These are phyloP conservation scores for Penicillium fimorum DNA, from an alignment of 495 filamentous ascomycete species.

Conservation along the genomic window DNA sequence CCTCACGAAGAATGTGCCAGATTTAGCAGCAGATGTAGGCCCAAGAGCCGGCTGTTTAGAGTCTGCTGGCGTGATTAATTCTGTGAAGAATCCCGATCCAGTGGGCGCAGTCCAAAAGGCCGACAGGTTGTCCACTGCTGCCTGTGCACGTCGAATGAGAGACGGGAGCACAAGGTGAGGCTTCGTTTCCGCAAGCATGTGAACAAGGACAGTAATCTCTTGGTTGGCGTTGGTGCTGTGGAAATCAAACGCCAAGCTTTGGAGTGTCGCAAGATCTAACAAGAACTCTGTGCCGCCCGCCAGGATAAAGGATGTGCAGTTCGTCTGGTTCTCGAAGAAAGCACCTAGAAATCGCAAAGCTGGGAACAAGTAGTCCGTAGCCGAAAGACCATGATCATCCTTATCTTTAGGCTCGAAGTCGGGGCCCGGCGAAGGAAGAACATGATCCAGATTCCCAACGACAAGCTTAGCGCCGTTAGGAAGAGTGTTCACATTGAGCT, in stretches of 20 bases:
- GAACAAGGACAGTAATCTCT: constrained; percentile 68
- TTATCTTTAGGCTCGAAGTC: constrained; percentile 47
- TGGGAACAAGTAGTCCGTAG: constrained; percentile 69
- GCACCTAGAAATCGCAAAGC: constrained; percentile 71
- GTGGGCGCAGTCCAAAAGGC: constrained; percentile 57
- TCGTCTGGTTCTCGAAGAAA: constrained; percentile 71
- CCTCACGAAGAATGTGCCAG: constrained; percentile 74
- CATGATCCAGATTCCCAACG: constrained; percentile 32
- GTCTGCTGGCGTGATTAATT: constrained; percentile 47
- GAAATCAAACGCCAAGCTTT: constrained; percentile 75
- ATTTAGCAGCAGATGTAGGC: constrained; percentile 32
- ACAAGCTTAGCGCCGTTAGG: constrained; percentile 41
- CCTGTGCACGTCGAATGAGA: constrained; percentile 69
- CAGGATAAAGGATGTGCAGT: constrained; percentile 74
- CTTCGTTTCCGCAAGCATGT: constrained; percentile 77
- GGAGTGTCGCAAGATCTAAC: constrained; percentile 77
- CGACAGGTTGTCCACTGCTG: constrained; percentile 62
- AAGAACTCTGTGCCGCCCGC: constrained; percentile 78
- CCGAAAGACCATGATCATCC: constrained; percentile 49
- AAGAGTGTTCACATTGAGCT: constrained; percentile 32
- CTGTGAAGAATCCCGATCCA: constrained; percentile 62
- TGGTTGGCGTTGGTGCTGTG: constrained; percentile 61
- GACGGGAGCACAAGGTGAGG: constrained; percentile 80
- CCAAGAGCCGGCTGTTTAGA: constrained; percentile 23
- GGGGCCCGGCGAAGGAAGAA: constrained; percentile 28